phyloP scores from a whole-genome alignment of 2,329 filamentous ascomycete species.

The Fusarium stilboides region DNA sequence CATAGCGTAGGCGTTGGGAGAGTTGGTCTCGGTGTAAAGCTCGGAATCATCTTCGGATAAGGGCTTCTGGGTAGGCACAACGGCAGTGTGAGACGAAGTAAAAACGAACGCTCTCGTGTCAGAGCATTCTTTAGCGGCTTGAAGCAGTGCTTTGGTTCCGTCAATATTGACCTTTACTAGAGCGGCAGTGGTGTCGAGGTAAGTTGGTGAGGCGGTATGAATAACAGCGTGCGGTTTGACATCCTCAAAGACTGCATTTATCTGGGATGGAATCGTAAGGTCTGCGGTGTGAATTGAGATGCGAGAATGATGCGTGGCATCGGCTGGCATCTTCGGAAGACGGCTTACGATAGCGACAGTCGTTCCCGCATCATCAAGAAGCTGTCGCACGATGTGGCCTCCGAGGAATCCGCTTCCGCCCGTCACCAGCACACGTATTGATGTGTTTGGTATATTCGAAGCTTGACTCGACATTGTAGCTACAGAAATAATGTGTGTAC shows the following conservation, averaged over 20 bases:
- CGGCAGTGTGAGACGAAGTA: neutral
- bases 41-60: neutral
- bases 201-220: conserved; percentile 1
- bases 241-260: neutral
- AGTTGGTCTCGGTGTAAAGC: neutral
- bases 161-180: neutral
- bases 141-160: neutral
- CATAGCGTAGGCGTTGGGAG: neutral
- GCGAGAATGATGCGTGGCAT: neutral
- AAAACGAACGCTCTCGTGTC: neutral
- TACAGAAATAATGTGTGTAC: too few species aligned
- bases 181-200: neutral
- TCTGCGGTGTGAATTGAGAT: neutral
- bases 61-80: neutral
- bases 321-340: neutral
- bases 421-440: neutral
- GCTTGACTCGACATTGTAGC: too few species aligned
- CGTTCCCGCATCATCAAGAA: rapidly evolving
- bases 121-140: neutral
- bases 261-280: neutral
- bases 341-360: conserved; percentile 4
- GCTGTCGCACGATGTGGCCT: conserved; percentile 10
- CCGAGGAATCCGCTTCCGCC: conserved; percentile 16
- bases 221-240: conserved; percentile 1
- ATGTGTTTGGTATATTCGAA: too few species aligned